Conservation (phyloP, 2,329 filamentous ascomycete species). For the Cytospora piceicola region DNA sequence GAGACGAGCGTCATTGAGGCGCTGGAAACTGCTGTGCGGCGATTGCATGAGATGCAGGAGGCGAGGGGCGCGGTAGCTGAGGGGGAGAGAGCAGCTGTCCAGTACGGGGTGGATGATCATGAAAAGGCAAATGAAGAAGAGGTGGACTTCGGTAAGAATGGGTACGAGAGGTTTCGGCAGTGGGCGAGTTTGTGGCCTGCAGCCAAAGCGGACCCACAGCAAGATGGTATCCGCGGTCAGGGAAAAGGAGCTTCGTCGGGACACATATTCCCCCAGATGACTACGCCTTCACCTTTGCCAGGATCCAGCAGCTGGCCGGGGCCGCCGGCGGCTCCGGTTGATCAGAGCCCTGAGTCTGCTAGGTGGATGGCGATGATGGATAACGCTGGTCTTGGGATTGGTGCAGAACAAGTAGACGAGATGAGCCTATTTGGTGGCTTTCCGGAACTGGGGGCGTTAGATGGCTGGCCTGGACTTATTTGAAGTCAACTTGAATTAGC, state of each 20-base stretch:
- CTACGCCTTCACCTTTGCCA: constrained; percentile 5
- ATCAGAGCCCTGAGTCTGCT: constrained; percentile 26
- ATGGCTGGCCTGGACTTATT: constrained; percentile 23
- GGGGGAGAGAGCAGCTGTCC: background rate
- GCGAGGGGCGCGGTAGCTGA: background rate
- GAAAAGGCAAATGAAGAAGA: constrained; percentile 9
- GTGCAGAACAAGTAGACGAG: constrained; percentile 24
- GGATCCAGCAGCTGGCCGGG: background rate
- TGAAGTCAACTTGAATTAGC: background rate
- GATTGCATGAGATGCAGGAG: constrained; percentile 29
- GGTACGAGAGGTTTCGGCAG: constrained; percentile 28
- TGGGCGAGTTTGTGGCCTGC: constrained; percentile 28
- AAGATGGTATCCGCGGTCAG: background rate
- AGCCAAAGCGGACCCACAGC: background rate
- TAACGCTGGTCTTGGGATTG: constrained; percentile 9
- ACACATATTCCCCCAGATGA: background rate
- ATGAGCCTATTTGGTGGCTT: constrained; percentile 29
- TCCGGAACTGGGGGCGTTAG: constrained; percentile 28
- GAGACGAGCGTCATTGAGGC: constrained; percentile 31
- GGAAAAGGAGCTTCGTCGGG: background rate
- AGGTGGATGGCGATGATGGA: constrained; percentile 29
- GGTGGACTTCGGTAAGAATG: constrained; percentile 22
- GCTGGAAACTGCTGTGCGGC: constrained; percentile 26
- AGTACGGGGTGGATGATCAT: background rate
- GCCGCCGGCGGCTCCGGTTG: constrained; percentile 10